These are phyloP conservation scores for Crithidia sp. DNA, from an alignment of 208 protist genomes.

Conservation along the genomic window DNA sequence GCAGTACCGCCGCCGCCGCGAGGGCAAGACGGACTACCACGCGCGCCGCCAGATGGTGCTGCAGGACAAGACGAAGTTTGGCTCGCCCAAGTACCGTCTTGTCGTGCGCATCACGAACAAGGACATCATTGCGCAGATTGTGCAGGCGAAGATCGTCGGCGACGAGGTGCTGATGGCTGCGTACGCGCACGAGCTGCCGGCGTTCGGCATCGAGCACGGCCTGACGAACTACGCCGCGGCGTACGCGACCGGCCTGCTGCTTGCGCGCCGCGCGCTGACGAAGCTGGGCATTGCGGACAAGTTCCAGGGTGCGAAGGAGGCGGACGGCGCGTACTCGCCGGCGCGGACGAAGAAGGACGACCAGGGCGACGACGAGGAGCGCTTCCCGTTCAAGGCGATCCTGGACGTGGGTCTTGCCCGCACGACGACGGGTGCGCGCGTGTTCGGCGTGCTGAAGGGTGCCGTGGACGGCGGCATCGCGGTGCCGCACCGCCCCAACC, in stretches of 20 bases:
- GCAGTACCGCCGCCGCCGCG: conserved; percentile 96
- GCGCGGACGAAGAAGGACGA: conserved; percentile 80
- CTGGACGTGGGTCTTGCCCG: conserved; percentile 97
- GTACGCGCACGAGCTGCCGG: conserved; percentile 97
- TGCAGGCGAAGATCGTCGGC: conserved; percentile 95
- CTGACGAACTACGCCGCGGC: conserved; percentile 98
- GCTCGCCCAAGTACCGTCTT: conserved; percentile 98
- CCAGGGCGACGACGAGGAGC: conserved; percentile 83
- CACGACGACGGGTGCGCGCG: conserved; percentile 96
- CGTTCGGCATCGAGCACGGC: conserved; percentile 96
- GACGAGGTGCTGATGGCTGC: conserved; percentile 95
- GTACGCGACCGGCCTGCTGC: conserved; percentile 97
- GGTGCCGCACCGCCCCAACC: conserved; percentile 96
- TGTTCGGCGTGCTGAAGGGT: conserved; percentile 96
- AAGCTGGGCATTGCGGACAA: conserved; percentile 95
- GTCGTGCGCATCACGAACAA: conserved; percentile 98
- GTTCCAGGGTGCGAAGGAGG: conserved; percentile 95
- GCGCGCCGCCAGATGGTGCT: conserved; percentile 95
- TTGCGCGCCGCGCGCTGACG: conserved; percentile 96
- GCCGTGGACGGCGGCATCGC: conserved; percentile 98
- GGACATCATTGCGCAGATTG: conserved; percentile 98
- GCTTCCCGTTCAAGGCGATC: conserved; percentile 96
- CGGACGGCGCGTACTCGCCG: conserved; percentile 84
- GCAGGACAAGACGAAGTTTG: conserved; percentile 99
- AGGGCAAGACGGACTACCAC: conserved; percentile 99